Conservation (phyloP, 2,329 filamentous ascomycete genomes). For the Alternaria atra region DNA sequence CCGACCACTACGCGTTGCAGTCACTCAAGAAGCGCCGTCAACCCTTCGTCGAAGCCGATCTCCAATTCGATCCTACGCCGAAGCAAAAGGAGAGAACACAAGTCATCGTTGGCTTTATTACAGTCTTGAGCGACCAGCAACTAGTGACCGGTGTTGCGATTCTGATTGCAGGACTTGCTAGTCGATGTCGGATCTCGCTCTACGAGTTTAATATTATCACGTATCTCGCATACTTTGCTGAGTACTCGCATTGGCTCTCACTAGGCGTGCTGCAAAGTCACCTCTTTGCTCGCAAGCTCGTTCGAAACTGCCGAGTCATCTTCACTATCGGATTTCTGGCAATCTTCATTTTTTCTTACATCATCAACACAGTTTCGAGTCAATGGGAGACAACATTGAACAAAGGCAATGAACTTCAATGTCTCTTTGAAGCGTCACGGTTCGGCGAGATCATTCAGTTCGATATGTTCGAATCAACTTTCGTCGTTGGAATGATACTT, state of each 20-base stretch:
- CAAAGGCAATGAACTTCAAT: constrained; percentile 1
- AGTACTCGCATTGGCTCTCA: neutral
- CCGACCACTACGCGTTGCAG: neutral
- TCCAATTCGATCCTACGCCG: neutral
- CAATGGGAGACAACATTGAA: neutral
- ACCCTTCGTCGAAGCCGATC: neutral
- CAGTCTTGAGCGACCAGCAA: constrained; percentile 14
- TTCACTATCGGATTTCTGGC: neutral
- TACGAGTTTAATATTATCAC: constrained; percentile 15
- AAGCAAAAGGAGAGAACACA: neutral
- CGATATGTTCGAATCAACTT: neutral
- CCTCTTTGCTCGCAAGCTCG: neutral
- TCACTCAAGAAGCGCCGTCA: neutral
- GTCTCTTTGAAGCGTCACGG: neutral
- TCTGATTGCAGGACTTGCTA: constrained; percentile 11
- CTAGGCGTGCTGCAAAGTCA: neutral
- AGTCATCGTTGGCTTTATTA: constrained; percentile 1
- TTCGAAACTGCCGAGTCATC: neutral
- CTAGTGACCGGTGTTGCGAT: constrained; percentile 19
- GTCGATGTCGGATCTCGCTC: constrained; percentile 5
- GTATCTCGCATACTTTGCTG: constrained; percentile 14
- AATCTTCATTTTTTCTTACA: neutral
- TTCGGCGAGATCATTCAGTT: neutral
- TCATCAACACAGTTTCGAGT: neutral
- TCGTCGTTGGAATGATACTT: neutral